Evolutionary conservation across 257 asterid genomes (phyloP).

Genomic region (Coffea eugenioides): DNA sequence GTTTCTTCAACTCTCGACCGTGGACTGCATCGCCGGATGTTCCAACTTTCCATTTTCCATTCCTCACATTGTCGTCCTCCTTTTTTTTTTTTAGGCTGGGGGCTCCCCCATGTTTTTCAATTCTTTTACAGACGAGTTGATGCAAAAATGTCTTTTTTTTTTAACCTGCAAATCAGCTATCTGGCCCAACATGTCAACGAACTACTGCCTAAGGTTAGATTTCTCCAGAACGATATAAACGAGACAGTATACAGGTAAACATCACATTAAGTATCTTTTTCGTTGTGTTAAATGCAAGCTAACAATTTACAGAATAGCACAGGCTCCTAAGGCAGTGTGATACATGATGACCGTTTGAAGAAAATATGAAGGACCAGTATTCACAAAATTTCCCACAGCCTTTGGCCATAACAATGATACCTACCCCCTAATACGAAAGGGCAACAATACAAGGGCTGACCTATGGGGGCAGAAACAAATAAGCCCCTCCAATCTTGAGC

Average conservation of each 20-base stretch:
- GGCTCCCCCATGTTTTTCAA: not conserved
- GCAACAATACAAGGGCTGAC: constrained; percentile 30
- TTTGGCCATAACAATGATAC: constrained; percentile 64
- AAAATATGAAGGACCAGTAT: constrained; percentile 13
- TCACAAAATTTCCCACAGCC: constrained; percentile 68
- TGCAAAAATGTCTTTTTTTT: not conserved
- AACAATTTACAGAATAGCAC: constrained; percentile 30
- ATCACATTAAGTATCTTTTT: not conserved
- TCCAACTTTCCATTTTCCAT: not conserved
- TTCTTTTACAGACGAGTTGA: not conserved
- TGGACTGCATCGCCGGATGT: no score
- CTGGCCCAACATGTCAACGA: not conserved
- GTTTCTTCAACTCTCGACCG: no score
- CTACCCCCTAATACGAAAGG: constrained; percentile 36
- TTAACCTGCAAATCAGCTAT: not conserved
- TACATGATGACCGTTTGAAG: constrained; percentile 9
- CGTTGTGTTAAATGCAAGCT: not conserved
- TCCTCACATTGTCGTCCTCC: not conserved
- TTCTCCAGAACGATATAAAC: not conserved
- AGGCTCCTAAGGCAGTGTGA: constrained; percentile 13
- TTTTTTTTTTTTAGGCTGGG: not conserved
- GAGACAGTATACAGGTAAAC: not conserved
- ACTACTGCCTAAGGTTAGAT: not conserved
- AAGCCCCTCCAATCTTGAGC: constrained; percentile 41
- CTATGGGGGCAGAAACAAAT: constrained; percentile 34